Conservation (phyloP, 176 grass and related monocot genomes). For the Aegilops speltoides region DNA sequence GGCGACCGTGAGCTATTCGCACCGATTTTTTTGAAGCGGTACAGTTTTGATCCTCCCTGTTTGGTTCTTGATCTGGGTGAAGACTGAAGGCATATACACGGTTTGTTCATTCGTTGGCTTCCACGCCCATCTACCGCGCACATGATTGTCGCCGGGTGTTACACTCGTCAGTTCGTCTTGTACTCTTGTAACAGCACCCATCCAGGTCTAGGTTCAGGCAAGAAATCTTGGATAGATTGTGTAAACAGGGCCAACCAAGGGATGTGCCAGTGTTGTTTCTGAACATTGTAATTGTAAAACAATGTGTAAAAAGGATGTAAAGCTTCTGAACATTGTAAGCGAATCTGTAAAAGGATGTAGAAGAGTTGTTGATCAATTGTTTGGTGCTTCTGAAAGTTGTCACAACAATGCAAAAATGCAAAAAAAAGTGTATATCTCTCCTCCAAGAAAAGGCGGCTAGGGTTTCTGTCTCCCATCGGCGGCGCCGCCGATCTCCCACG, state of each 20-base stretch:
- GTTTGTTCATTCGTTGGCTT: constrained; percentile 33
- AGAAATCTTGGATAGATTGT: not conserved
- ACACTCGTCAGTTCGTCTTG: not conserved
- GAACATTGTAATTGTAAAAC: constrained; percentile 22
- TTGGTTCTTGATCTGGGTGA: constrained; percentile 15
- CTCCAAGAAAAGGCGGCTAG: too few species aligned
- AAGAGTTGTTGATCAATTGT: not conserved
- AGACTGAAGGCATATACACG: constrained; percentile 10
- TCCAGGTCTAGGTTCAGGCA: not conserved
- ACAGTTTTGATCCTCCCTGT: not conserved
- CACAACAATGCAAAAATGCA: not conserved
- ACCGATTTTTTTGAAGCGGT: not conserved
- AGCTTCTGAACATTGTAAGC: not conserved
- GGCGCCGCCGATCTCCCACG: too few species aligned
- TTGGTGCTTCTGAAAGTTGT: not conserved
- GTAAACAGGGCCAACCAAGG: not conserved
- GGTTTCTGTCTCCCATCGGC: too few species aligned
- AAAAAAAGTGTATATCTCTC: too few species aligned
- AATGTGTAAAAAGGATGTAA: not conserved
- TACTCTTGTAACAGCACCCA: not conserved
- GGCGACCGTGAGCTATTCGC: constrained; percentile 52
- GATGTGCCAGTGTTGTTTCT: not conserved
- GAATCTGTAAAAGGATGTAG: not conserved
- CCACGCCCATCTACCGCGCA: not conserved
- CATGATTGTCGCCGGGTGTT: not conserved